A percentile compares a stretch with the other conserved stretches of the same genome.
These are phyloP conservation scores for Metschnikowia drakensbergensis DNA, from an alignment of 805 yeast species.

Conservation along the genomic window DNA sequence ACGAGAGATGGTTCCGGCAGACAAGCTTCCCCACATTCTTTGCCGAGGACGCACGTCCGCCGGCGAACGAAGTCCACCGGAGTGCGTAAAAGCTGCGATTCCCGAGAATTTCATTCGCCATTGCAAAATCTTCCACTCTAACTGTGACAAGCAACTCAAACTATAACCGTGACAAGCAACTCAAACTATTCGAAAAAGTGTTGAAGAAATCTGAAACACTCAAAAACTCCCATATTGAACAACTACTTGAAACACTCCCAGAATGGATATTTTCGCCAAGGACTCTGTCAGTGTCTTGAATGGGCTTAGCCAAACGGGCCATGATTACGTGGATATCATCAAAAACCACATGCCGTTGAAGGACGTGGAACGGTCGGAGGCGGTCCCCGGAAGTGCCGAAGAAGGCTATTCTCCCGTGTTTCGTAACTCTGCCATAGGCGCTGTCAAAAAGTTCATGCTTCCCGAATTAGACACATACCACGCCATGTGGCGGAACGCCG, in stretches of 20 bases:
- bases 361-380: slow-evolving; percentile 9
- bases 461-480: slow-evolving; percentile 43
- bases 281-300: slow-evolving; percentile 19
- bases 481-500: slow-evolving; percentile 43
- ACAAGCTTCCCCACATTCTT: neutral
- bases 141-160: too few relatives aligned
- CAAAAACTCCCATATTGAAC: too few relatives aligned
- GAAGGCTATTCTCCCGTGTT: slow-evolving; percentile 51
- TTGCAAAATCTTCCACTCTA: too few relatives aligned
- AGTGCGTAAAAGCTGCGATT: neutral
- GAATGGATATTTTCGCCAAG: slow-evolving; percentile 11
- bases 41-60: neutral
- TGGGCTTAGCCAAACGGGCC: slow-evolving; percentile 8
- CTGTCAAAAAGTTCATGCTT: slow-evolving; percentile 37
- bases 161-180: too few relatives aligned
- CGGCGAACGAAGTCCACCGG: neutral
- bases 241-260: neutral
- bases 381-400: slow-evolving; percentile 37
- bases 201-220: too few relatives aligned
- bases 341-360: slow-evolving; percentile 17
- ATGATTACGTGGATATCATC: slow-evolving; percentile 12
- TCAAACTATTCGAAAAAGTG: too few relatives aligned
- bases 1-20: neutral
- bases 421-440: slow-evolving; percentile 35
- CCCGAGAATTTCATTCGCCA: neutral